Base-by-base conservation (phyloP, 1,284 basidiomycete species). In the Pholiota adiposa region DNA sequence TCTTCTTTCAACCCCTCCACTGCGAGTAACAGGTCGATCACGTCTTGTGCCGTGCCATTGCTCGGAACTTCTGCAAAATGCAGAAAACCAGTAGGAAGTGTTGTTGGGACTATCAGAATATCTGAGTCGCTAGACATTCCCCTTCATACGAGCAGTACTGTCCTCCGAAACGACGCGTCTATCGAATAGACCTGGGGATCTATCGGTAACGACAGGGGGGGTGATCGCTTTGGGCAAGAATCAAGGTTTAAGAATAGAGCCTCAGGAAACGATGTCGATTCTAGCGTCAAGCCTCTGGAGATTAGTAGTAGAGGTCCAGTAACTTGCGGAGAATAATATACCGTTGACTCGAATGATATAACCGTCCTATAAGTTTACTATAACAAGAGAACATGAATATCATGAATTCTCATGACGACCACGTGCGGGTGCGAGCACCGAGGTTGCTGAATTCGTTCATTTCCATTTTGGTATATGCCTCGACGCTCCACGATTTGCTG, bases 51-150 rank as follows among this genome's bases (percentile, higher is more conserved):
- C 1, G 79, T 83, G 43, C 83, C 85, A 63, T 83, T 73, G 34
- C 79, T 65, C 7, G 69, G 70, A 62, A 90, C 77, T 51, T 86
- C 83, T 0, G 83, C 84, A 67, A 91, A 89, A 66, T 86, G 83
- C 52, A 89, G 73, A 55, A 82, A 79, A 18, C 85, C 85, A 55
- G 79, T 81, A 14, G 87, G 79, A 31, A 89, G 72, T 38, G 87
- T 69, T 14, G 82, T 81, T 5, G 90, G 88, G 36, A 88, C 82
- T 64, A 87, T 83, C 55, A 87, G 75, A n/a, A 73, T 69, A 72
- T 67, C 60, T 2, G 66, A 41, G 33, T 21, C 53, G 18, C 59
- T 56, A 34, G 55, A 51, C 65, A 66, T 65, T 36, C 51, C 59
- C 16, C 36, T 21, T 54, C 50, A 52, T 33, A 23, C 38, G 23